Base-by-base conservation (phyloP, 306 rosid species). In the Pyrus bretschneideri region DNA sequence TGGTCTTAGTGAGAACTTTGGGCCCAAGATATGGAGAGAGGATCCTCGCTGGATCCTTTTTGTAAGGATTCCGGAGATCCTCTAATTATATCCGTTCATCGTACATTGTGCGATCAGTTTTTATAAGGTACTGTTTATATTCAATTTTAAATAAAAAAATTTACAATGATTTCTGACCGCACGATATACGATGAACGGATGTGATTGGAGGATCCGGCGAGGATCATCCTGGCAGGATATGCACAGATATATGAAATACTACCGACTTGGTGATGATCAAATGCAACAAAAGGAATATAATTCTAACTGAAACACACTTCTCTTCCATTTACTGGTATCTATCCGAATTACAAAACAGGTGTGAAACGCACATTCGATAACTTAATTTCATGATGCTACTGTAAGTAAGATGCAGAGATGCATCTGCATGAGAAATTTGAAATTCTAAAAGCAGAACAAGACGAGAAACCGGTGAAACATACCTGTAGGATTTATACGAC, bases 401-500 rank as follows among this genome's bases (percentile, higher is more conserved):
- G 69, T 27, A 45, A 18, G 31, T 46, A 60, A 62, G 29, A 63
- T 62, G 21, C 69, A 78, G 25, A 17, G 42, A 58, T 19, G 38
- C 33, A 31, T 31, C 33, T 31, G 33, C 49, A 3, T 64, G 33
- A 54, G 22, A 42, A 40, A 9, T 66, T 5, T 55, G 10, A 65
- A 76, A 31, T 23, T 54, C 42, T 11, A 62, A 15, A 40, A 62
- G 68, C 58, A 44, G 25, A 67, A 58, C 4, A 52, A 19, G 52
- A 30, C 12, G 22, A 72, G 81, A 44, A 45, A 38, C 61, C 14
- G 5, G n/a, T 11, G 49, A 44, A 76, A 49, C 57, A 72, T 59
- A 71, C 75, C 73, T 72, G 68, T 46, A 67, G 61, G 42, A 66
- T 63, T 40, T 46, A 74, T 82, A 62, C 9, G 38, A 45, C 23